Conservation (phyloP, 2,329 filamentous ascomycete species). For the Cadophora luteo-olivacea region DNA sequence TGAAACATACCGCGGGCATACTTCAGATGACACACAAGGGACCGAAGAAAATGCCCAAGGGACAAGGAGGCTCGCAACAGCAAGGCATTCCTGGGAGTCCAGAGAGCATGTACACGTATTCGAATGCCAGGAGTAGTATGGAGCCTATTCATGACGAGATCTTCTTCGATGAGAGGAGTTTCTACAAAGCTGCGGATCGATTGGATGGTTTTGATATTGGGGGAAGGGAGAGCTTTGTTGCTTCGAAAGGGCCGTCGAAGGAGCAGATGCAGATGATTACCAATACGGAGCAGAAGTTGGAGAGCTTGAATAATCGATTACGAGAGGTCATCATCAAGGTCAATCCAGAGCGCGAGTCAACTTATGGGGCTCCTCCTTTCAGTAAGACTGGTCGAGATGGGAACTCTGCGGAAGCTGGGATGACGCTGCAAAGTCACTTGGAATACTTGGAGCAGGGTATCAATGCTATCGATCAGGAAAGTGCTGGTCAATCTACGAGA, state of each 20-base stretch:
- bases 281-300: constrained; percentile 69
- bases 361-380: constrained; percentile 35
- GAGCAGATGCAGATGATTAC: constrained; percentile 58
- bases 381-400: constrained; percentile 51
- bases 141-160: constrained; percentile 61
- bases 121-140: constrained; percentile 65
- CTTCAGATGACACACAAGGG: constrained; percentile 87
- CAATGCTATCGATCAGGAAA: constrained; percentile 63
- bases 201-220: constrained; percentile 56
- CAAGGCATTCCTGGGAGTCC: constrained; percentile 73
- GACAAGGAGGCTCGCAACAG: constrained; percentile 48
- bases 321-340: constrained; percentile 70
- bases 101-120: constrained; percentile 76
- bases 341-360: constrained; percentile 54
- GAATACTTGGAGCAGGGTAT: constrained; percentile 75
- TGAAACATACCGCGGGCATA: constrained; percentile 92
- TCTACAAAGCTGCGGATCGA: constrained; percentile 74
- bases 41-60: constrained; percentile 56
- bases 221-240: constrained; percentile 26
- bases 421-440: constrained; percentile 63
- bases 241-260: constrained; percentile 29
- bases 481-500: constrained; percentile 41
- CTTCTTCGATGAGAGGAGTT: constrained; percentile 78
- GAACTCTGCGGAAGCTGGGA: constrained; percentile 50
- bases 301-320: constrained; percentile 70